Evolutionary conservation across 225 moss, liverwort and hornwort genomes (phyloP), one percentile per base, ranked within the genome.

Genomic region (Polytrichum formosum): DNA sequence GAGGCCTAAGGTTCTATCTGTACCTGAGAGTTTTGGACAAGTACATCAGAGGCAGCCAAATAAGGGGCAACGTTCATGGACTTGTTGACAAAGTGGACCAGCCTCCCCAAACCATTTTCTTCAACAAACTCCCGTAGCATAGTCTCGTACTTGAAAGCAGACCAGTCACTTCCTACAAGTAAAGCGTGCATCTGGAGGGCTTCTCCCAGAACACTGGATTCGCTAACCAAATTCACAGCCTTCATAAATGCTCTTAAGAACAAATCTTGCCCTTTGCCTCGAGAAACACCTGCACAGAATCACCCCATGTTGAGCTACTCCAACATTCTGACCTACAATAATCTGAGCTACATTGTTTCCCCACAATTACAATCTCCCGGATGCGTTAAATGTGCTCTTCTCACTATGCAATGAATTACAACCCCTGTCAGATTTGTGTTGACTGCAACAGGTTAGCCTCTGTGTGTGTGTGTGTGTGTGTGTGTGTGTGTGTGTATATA

Each of bases 1-100:
- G 28, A 65, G 31, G n/a, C 59, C 59, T 2, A 46, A 13, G 46
- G 46, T 46, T 4, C 13, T 46, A 13, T 46, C 46, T 53, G 19
- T 55, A 88, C 78, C 74, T 88, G 82, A 33, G 82, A 80, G 71
- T 88, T 88, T 8, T 88, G 88, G 6, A 88, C 80, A 28, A 88
- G 53, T 18, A 80, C 80, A 74, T 88, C 85, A 7, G 78, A 74
- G 56, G 82, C 85, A 0, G 76, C 80, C 68, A 85, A 67, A 31
- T 79, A 85, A 33, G 82, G 68, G 66, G 60, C 55, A 25, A 85
- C 26, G 21, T 85, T 72, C 55, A 80, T 17, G 22, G 80, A 72
- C 65, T 82, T 85, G 35, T 85, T 85, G 22, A 85, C 66, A 18
- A 85, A 88, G 62, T 88, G 80, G 33, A 85, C 78, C 31, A 7